A percentile compares a stretch with the other conserved stretches of the same genome.
These are phyloP conservation scores for Neophaeococcomyces aloes DNA, from an alignment of 2,329 filamentous ascomycete genomes.

Conservation along the genomic window DNA sequence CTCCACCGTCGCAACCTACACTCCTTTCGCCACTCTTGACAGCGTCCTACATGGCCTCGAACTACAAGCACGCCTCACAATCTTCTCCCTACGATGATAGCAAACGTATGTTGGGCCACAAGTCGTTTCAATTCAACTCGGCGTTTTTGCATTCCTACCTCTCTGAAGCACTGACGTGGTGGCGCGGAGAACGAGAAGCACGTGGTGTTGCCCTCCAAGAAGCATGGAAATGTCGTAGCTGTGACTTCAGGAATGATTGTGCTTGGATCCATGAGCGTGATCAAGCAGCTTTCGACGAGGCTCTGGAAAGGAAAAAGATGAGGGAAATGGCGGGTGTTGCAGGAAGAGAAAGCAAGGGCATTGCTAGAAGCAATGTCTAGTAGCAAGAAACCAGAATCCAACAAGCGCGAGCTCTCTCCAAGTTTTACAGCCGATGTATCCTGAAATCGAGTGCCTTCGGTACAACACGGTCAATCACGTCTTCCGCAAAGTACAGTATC, in stretches of 20 bases:
- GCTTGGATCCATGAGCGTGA: conserved; percentile 65
- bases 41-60: conserved; percentile 33
- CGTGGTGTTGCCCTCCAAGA: conserved; percentile 72
- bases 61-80: conserved; percentile 15
- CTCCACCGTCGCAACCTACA: conserved; percentile 29
- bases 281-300: conserved; percentile 42
- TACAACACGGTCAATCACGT: too few relatives aligned
- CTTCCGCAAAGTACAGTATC: too few relatives aligned
- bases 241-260: conserved; percentile 72
- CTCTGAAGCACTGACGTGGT: conserved; percentile 66
- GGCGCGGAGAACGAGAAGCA: conserved; percentile 64
- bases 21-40: conserved; percentile 36
- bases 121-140: conserved; percentile 57
- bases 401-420: background rate
- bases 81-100: conserved; percentile 18
- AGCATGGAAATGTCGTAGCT: conserved; percentile 75
- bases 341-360: conserved; percentile 8
- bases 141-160: conserved; percentile 56
- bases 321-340: conserved; percentile 16
- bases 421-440: too few relatives aligned
- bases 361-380: conserved; percentile 1
- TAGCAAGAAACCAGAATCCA: background rate
- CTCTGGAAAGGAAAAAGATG: conserved; percentile 27
- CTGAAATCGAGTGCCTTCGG: too few relatives aligned
- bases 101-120: conserved; percentile 38